Conservation (phyloP, 1,284 basidiomycete species). For the Somion occarium region DNA sequence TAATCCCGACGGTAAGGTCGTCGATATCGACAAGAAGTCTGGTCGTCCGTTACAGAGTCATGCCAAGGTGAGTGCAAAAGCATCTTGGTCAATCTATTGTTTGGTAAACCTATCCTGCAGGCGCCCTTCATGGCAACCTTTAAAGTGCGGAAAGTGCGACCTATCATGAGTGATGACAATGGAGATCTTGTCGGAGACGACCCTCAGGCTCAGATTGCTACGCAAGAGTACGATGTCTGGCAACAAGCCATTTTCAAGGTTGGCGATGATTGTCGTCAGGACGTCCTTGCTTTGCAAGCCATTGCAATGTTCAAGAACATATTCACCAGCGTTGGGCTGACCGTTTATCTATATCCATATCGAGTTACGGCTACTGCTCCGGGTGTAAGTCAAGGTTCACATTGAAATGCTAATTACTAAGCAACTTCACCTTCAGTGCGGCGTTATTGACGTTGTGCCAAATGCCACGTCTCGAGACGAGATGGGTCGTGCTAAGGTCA, state of each 20-base stretch:
- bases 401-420: slow-evolving; percentile 1
- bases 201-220: slow-evolving; percentile 50
- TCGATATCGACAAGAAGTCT: slow-evolving; percentile 96
- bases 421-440: slow-evolving; percentile 54
- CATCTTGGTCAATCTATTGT: not conserved
- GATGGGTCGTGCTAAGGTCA: slow-evolving; percentile 98
- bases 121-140: slow-evolving; percentile 99
- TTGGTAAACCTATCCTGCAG: slow-evolving; percentile 33
- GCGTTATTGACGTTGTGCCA: slow-evolving; percentile 98
- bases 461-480: slow-evolving; percentile 98
- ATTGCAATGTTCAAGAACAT: slow-evolving; percentile 99
- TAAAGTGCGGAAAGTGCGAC: slow-evolving; percentile 86
- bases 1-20: slow-evolving; percentile 94
- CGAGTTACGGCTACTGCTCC: slow-evolving; percentile 96
- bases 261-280: slow-evolving; percentile 98
- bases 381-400: slow-evolving; percentile 58
- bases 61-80: slow-evolving; percentile 73
- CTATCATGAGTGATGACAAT: slow-evolving; percentile 43
- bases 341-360: slow-evolving; percentile 93
- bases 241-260: slow-evolving; percentile 99
- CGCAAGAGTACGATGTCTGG: slow-evolving; percentile 85
- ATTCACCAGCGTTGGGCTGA: slow-evolving; percentile 85
- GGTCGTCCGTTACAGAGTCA: slow-evolving; percentile 96
- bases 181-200: slow-evolving; percentile 60
- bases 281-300: slow-evolving; percentile 92